Percentiles rank a stretch among this genome's conserved stretches.
Evolutionary conservation across 768 basidiomycete genomes (phyloP).

Genomic region (Omphalotus guepiniiformis): DNA sequence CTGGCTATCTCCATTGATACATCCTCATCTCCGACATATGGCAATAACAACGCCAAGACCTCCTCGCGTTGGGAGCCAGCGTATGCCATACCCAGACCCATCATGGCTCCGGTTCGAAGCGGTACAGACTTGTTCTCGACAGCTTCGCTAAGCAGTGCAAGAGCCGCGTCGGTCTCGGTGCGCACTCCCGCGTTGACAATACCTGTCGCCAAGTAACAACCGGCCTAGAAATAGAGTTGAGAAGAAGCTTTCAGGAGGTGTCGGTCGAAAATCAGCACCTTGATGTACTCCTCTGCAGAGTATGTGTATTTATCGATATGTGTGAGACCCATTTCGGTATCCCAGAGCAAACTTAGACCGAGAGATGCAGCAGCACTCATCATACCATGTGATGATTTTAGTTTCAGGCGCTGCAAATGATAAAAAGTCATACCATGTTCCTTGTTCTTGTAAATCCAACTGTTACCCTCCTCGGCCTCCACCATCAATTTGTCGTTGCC

Average conservation of each 20-base stretch:
- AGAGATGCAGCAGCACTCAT: slow-evolving; percentile 94
- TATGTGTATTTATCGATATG: slow-evolving; percentile 99
- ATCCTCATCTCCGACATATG: slow-evolving; percentile 75
- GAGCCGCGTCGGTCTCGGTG: slow-evolving; percentile 89
- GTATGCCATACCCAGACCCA: slow-evolving; percentile 92
- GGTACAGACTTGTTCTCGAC: slow-evolving; percentile 82
- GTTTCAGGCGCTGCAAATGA: neutral
- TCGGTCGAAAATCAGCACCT: slow-evolving; percentile 36
- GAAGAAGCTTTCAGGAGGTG: neutral
- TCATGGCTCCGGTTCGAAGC: slow-evolving; percentile 83
- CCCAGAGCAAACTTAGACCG: slow-evolving; percentile 92
- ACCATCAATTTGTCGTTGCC: slow-evolving; percentile 99
- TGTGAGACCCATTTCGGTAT: slow-evolving; percentile 88
- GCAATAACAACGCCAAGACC: slow-evolving; percentile 70
- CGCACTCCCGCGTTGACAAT: slow-evolving; percentile 86
- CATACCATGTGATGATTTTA: slow-evolving; percentile 58
- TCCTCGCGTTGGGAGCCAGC: slow-evolving; percentile 92
- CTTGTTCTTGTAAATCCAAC: slow-evolving; percentile 99
- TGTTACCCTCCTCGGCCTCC: slow-evolving; percentile 90
- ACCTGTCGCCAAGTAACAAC: slow-evolving; percentile 92
- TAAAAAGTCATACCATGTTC: slow-evolving; percentile 69
- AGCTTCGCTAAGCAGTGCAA: slow-evolving; percentile 88
- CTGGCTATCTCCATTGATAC: slow-evolving; percentile 87
- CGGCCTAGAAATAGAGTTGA: slow-evolving; percentile 48
- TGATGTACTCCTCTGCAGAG: slow-evolving; percentile 93